Base-by-base conservation (phyloP, 306 rosid species). In the Trichosanthes truncata region DNA sequence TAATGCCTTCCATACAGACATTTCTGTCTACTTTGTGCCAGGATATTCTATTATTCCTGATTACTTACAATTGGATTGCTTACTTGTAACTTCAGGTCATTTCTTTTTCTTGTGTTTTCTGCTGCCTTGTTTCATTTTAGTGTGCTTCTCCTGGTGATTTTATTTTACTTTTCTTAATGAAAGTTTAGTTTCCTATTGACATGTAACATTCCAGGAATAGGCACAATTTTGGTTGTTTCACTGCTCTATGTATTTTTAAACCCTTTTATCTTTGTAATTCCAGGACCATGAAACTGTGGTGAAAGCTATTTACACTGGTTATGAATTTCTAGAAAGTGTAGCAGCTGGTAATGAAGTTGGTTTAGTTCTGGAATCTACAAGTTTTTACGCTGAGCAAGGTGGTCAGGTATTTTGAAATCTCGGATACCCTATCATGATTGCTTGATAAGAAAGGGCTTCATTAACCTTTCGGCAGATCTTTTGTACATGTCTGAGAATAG, bases 341-440 rank as follows among this genome's bases (percentile, higher is more conserved):
- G 83, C 82, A 49, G 82, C 85, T 18, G 86, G 83, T 74, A 88
- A 80, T 77, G 97, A 89, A 81, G 85, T 93, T 81, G 99, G 98
- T 53, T 38, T 95, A 59, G 85, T 93, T 84, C 84, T 95, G 84
- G 93, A 91, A 78, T 95, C 99, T 49, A 90, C 99, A 45, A 93
- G 97, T 87, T 95, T 95, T 84, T 95, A 95, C 87, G 97, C 99
- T 6, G 99, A 95, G 88, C 99, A 95, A 87, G 99, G 99, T 91
- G 99, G 99, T 75, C 99, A 95, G 99, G 99, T 95, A 91, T 48
- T 82, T 63, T 33, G 40, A 63, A 35, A 51, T 53, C 20, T 56
- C 33, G 33, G 77, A 80, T 33, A 45, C 40, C 57, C 60, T 41
- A 72, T 49, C 26, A 25, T 25, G 62, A 51, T 51, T 74, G 78